Evolutionary conservation across 1,284 basidiomycete species (phyloP).

Genomic region (Wallemia mellicola): DNA sequence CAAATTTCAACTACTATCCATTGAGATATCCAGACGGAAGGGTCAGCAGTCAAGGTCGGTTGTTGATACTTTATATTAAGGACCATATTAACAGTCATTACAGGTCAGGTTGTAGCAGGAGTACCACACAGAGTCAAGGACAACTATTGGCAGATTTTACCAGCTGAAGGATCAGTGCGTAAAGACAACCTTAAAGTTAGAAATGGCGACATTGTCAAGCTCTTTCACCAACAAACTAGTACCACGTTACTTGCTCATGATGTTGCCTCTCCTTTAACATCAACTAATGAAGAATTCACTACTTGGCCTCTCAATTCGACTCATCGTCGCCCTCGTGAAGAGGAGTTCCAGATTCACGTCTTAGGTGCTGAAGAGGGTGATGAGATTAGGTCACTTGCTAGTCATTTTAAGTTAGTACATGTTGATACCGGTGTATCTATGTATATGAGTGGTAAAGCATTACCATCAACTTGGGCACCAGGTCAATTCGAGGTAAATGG

Average conservation of each 20-base stretch:
- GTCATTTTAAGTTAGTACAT: conserved; percentile 69
- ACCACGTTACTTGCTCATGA: conserved; percentile 73
- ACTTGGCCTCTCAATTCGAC: conserved; percentile 44
- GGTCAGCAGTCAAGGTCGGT: conserved; percentile 59
- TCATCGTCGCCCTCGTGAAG: conserved; percentile 42
- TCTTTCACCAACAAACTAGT: conserved; percentile 62
- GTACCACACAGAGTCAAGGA: conserved; percentile 78
- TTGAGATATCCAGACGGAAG: conserved; percentile 86
- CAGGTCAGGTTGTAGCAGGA: conserved; percentile 93
- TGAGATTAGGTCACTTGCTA: conserved; percentile 65
- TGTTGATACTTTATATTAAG: neutral
- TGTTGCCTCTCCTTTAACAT: conserved; percentile 84
- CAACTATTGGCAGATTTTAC: conserved; percentile 85
- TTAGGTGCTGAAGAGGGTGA: conserved; percentile 41
- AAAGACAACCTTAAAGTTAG: neutral
- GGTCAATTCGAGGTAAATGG: conserved; percentile 96
- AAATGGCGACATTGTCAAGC: conserved; percentile 39
- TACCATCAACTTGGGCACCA: conserved; percentile 76
- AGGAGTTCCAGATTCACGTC: conserved; percentile 46
- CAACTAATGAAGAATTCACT: conserved; percentile 96
- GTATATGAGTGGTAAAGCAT: conserved; percentile 58
- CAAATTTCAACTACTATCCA: conserved; percentile 67
- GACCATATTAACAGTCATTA: neutral
- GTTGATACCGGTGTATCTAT: conserved; percentile 65
- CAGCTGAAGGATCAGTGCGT: conserved; percentile 15